Evolutionary conservation across 306 rosid genomes (phyloP), one percentile per base, ranked within the genome.

Genomic region (Medicago lupulina): DNA sequence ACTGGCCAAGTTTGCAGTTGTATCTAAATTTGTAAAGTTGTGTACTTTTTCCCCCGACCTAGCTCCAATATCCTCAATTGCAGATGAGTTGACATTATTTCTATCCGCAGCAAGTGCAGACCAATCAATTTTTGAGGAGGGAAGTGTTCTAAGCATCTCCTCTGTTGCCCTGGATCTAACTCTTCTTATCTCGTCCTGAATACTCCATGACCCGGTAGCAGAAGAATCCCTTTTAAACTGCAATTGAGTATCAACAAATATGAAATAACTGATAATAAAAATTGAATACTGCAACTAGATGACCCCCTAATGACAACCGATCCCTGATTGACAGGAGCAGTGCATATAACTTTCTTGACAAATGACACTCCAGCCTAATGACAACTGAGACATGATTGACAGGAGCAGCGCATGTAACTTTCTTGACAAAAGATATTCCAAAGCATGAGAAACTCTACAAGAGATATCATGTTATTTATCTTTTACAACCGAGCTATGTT

Each of bases 81-180:
- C 74, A 18, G 83, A 75, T 28, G 89, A 82, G 49, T 73, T 78
- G n/a, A 75, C 78, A 73, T 76, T 80, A 57, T 31, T 81, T 77
- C 81, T 92, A 47, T 81, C 97, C 25, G 74, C 50, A 68, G 83
- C 19, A 79, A 73, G 72, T 47, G 86, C 60, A 73, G 91, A 86
- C 92, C 87, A 88, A 78, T 92, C 97, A 77, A 90, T 76, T 76
- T 82, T 89, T 6, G 90, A 69, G 73, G 99, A 95, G 61, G 97
- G 92, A 74, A 81, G 81, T 64, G 87, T 82, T 82, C 88, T 87
- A 18, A 96, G 88, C 97, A 96, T 84, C 81, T 96, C 96, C 82
- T 96, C 97, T 10, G 99, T 87, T 82, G 99, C 99, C 86, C 88
- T 96, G 9, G 89, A 85, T 58, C 99, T 88, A 60, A 96, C 97